Conservation (phyloP, 202 grass and related monocot species). For the Bolboschoenoplectus hybrid region DNA sequence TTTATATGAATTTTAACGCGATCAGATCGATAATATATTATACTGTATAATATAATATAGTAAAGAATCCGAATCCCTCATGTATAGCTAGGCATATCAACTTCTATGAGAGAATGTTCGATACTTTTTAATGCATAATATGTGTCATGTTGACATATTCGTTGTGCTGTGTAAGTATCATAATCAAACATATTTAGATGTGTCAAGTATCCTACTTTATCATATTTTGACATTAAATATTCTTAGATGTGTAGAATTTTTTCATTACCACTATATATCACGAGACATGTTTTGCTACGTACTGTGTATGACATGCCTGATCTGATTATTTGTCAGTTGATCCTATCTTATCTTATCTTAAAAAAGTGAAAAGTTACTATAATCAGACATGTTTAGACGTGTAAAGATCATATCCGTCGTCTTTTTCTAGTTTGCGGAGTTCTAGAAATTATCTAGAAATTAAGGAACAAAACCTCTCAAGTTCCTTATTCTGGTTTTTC, state of each 20-base stretch:
- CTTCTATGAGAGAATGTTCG: too few relatives aligned
- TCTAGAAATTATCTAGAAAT: not conserved
- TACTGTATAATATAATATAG: too few relatives aligned
- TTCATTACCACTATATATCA: not conserved
- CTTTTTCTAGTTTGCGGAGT: not conserved
- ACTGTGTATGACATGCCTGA: not conserved
- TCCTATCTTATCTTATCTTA: not conserved
- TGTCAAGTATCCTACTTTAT: not conserved
- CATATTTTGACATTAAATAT: not conserved
- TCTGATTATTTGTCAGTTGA: not conserved
- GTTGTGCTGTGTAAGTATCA: too few relatives aligned
- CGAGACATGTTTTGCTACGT: not conserved
- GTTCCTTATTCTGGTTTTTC: not conserved
- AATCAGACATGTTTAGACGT: too few relatives aligned
- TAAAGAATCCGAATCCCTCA: too few relatives aligned
- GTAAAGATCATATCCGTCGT: not conserved
- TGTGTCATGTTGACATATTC: not conserved
- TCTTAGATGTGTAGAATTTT: not conserved
- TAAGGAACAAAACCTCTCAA: not conserved
- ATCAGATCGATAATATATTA: too few relatives aligned
- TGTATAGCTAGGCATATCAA: too few relatives aligned
- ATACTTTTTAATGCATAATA: not conserved
- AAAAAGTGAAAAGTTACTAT: too few relatives aligned
- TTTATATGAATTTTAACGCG: too few relatives aligned
- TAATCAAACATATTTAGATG: not conserved